These are phyloP conservation scores for Paecilomyces fulvus DNA, from an alignment of 2,329 filamentous ascomycete species.

Conservation along the genomic window DNA sequence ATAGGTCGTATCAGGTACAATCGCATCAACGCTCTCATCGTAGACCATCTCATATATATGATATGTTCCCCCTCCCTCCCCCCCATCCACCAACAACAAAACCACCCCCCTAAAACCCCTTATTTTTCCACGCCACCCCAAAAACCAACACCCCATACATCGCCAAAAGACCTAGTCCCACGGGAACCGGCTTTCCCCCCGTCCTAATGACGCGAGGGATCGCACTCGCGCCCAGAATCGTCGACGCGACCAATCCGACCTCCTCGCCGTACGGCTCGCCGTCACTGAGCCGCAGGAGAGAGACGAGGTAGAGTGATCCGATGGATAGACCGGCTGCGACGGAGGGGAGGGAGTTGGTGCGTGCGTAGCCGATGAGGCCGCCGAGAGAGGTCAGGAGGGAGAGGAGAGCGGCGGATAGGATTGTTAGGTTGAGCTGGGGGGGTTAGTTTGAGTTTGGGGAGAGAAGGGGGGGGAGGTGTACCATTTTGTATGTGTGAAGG, in stretches of 20 bases:
- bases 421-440: conserved; percentile 12
- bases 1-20: too few species aligned
- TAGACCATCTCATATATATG: too few species aligned
- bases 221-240: conserved; percentile 74
- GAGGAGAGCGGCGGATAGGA: conserved; percentile 65
- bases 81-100: not conserved
- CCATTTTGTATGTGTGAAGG: not conserved
- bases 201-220: conserved; percentile 79
- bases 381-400: conserved; percentile 76
- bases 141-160: conserved; percentile 72
- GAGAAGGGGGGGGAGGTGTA: not conserved
- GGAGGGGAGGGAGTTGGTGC: conserved; percentile 78
- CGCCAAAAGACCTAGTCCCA: conserved; percentile 69
- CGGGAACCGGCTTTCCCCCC: conserved; percentile 69
- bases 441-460: conserved; percentile 6
- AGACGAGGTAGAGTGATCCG: conserved; percentile 67
- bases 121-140: conserved; percentile 54
- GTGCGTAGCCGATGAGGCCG: conserved; percentile 76
- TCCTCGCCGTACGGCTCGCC: conserved; percentile 75
- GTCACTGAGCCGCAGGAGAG: conserved; percentile 70
- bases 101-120: conserved; percentile 13
- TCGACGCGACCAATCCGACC: conserved; percentile 75
- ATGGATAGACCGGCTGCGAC: conserved; percentile 78
- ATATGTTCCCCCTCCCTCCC: not conserved
- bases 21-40: too few species aligned